Conservation (phyloP, 345 rosid genomes). For the Arabis alpina region DNA sequence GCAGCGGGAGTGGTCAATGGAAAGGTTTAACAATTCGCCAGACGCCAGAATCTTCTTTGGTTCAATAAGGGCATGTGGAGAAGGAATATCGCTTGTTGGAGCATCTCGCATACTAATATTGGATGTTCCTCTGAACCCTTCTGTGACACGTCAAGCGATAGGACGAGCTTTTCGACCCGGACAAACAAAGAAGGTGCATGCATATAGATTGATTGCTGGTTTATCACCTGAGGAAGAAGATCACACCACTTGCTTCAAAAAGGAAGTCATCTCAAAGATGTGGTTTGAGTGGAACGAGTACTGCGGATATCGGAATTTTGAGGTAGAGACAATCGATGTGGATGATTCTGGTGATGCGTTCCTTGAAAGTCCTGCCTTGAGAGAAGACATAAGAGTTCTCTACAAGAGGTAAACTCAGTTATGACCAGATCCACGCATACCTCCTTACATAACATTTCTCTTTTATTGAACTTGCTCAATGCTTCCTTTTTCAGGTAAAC, state of each 20-base stretch:
- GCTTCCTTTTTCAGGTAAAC: constrained; percentile 20
- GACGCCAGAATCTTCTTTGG: constrained; percentile 90
- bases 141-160: constrained; percentile 95
- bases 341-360: constrained; percentile 64
- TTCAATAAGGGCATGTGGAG: constrained; percentile 96
- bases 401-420: constrained; percentile 66
- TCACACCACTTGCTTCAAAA: constrained; percentile 74
- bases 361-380: constrained; percentile 60
- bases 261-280: constrained; percentile 86
- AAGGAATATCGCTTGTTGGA: constrained; percentile 94
- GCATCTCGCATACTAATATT: constrained; percentile 87
- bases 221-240: constrained; percentile 89
- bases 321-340: constrained; percentile 61
- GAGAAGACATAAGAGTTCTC: constrained; percentile 63
- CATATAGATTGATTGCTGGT: constrained; percentile 79
- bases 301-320: constrained; percentile 66
- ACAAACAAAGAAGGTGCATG: constrained; percentile 80
- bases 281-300: constrained; percentile 97
- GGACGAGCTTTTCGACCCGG: constrained; percentile 95
- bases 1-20: constrained; percentile 79
- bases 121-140: constrained; percentile 93
- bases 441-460: constrained; percentile 7
- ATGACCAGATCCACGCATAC: constrained; percentile 4
- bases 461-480: constrained; percentile 4
- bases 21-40: constrained; percentile 72